Evolutionary conservation across 805 yeast species (phyloP).

Genomic region (Saccharomycopsis babjevae): DNA sequence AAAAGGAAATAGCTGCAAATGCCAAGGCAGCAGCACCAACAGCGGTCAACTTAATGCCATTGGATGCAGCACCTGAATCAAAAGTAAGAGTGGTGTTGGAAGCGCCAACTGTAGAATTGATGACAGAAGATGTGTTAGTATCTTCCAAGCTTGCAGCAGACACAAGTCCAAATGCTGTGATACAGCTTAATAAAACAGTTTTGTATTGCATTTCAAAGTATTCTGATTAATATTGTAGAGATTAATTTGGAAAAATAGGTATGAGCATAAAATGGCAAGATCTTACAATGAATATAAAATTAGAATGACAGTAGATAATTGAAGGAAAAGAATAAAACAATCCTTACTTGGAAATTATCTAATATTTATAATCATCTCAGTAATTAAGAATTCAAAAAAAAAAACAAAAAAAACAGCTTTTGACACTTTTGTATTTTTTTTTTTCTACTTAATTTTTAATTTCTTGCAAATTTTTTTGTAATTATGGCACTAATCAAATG

Average conservation of each 20-base stretch:
- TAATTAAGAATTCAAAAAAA: too few species aligned
- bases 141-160: slow-evolving; percentile 17
- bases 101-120: slow-evolving; percentile 2
- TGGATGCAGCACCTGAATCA: slow-evolving; percentile 2
- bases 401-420: too few species aligned
- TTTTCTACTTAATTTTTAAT: too few species aligned
- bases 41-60: background rate
- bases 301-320: background rate
- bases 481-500: too few species aligned
- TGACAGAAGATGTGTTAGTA: background rate
- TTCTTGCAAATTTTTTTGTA: too few species aligned
- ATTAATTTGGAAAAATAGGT: background rate
- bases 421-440: too few species aligned
- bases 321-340: background rate
- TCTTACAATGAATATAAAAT: background rate
- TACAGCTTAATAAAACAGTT: slow-evolving; percentile 21
- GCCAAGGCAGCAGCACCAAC: slow-evolving; percentile 8
- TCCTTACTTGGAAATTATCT: too few species aligned
- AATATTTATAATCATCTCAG: too few species aligned
- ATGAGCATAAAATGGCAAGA: background rate
- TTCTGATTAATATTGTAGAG: background rate
- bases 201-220: slow-evolving; percentile 24
- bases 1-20: background rate
- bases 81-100: background rate
- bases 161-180: slow-evolving; percentile 22